These are phyloP conservation scores for Venturia nashicola DNA, from an alignment of 2,329 filamentous ascomycete genomes.

Conservation along the genomic window DNA sequence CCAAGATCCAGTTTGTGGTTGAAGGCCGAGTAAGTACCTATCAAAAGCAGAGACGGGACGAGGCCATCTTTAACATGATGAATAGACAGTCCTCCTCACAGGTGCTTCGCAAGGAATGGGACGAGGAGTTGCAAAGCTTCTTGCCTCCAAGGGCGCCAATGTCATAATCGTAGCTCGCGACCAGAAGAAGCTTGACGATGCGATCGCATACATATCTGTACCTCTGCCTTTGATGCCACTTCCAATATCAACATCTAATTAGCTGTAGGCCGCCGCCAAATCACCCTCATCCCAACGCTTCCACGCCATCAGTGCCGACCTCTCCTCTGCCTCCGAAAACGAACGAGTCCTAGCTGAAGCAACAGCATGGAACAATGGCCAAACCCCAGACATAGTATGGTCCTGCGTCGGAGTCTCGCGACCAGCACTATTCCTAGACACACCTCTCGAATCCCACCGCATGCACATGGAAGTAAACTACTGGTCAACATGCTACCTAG, in stretches of 20 bases:
- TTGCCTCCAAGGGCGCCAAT: slow-evolving; percentile 75
- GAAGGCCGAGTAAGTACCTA: slow-evolving; percentile 57
- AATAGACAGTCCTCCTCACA: slow-evolving; percentile 74
- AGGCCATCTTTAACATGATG: slow-evolving; percentile 9
- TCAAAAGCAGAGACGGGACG: background rate
- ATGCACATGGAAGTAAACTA: slow-evolving; percentile 89
- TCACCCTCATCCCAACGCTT: slow-evolving; percentile 61
- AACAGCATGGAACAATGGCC: slow-evolving; percentile 63
- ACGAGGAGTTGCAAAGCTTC: slow-evolving; percentile 56
- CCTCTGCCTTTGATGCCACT: slow-evolving; percentile 10
- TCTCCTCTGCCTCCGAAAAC: slow-evolving; percentile 59
- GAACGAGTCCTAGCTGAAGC: slow-evolving; percentile 57
- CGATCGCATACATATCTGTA: slow-evolving; percentile 55
- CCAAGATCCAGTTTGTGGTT: slow-evolving; percentile 68
- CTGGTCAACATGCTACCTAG: slow-evolving; percentile 75
- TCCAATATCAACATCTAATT: background rate
- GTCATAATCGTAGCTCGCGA: slow-evolving; percentile 76
- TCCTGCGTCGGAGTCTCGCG: slow-evolving; percentile 66
- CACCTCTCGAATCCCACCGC: slow-evolving; percentile 51
- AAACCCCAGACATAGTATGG: slow-evolving; percentile 77
- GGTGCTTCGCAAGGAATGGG: slow-evolving; percentile 93
- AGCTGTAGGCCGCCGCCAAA: slow-evolving; percentile 48
- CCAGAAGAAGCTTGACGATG: slow-evolving; percentile 57
- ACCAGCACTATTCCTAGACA: slow-evolving; percentile 69
- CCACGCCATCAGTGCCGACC: slow-evolving; percentile 71